These are phyloP conservation scores for Beauveria pseudobassiana DNA, from an alignment of 2,329 filamentous ascomycete genomes.

Conservation along the genomic window DNA sequence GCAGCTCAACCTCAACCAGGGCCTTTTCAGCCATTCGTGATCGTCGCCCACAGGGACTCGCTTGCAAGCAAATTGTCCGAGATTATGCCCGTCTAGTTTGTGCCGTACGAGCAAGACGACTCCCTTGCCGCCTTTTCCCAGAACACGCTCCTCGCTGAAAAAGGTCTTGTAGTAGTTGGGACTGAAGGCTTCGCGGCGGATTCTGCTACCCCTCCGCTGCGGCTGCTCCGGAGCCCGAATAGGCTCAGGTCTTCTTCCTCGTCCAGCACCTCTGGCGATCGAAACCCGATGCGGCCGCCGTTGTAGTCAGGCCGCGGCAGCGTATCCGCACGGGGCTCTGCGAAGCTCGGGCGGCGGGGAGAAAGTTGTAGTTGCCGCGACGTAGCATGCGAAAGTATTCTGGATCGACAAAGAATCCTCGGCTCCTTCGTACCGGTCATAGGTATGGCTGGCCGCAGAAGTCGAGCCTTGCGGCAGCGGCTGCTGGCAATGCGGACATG, in stretches of 20 bases:
- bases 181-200: constrained; percentile 80
- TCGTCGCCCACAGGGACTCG: constrained; percentile 92
- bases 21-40: constrained; percentile 91
- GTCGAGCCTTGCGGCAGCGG: constrained; percentile 42
- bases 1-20: constrained; percentile 82
- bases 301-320: constrained; percentile 39
- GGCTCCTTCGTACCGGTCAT: constrained; percentile 34
- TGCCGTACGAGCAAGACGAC: constrained; percentile 93
- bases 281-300: constrained; percentile 12
- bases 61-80: constrained; percentile 94
- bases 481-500: constrained; percentile 87
- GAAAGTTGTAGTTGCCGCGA: constrained; percentile 35
- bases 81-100: constrained; percentile 76
- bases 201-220: constrained; percentile 50
- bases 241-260: constrained; percentile 14
- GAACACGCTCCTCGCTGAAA: constrained; percentile 79
- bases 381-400: constrained; percentile 94
- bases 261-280: constrained; percentile 17
- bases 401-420: constrained; percentile 68
- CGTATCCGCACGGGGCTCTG: constrained; percentile 48
- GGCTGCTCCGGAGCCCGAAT: background rate
- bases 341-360: constrained; percentile 36
- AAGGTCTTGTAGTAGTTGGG: constrained; percentile 89
- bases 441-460: constrained; percentile 41
- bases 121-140: constrained; percentile 87